Percentiles rank a stretch among this genome's conserved stretches.
Conservation (phyloP, 2,329 filamentous ascomycete species). For the Lomentospora prolificans region DNA sequence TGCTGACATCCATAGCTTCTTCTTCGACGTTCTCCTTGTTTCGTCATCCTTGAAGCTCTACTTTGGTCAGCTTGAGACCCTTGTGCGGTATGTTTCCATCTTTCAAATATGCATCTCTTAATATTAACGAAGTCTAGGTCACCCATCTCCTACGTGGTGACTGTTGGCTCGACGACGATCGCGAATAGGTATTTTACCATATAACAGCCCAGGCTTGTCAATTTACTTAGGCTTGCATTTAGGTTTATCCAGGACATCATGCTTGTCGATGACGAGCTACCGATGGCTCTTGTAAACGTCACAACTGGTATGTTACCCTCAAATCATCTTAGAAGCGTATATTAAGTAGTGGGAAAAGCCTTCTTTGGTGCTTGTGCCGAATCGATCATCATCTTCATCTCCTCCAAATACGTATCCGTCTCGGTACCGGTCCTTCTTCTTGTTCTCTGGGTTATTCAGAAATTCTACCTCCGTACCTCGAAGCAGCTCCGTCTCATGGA, state of each 20-base stretch:
- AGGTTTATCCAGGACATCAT: slow-evolving; percentile 4
- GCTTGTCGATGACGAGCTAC: slow-evolving; percentile 1
- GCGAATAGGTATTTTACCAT: background rate
- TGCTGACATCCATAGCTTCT: background rate
- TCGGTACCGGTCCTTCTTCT: slow-evolving; percentile 38
- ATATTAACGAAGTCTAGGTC: background rate
- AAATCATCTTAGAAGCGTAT: no score
- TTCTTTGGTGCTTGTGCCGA: background rate
- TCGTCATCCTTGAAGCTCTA: background rate
- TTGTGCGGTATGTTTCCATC: background rate
- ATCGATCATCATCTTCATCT: slow-evolving; percentile 33
- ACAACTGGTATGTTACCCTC: background rate
- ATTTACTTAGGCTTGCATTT: background rate
- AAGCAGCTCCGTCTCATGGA: slow-evolving; percentile 50
- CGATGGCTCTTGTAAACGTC: background rate
- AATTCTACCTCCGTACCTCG: slow-evolving; percentile 49
- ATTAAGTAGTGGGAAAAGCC: slow-evolving; percentile 7
- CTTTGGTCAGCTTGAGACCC: background rate
- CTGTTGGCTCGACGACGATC: background rate
- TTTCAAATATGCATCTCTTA: background rate
- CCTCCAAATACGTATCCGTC: slow-evolving; percentile 33
- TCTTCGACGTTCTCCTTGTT: background rate
- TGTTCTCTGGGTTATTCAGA: slow-evolving; percentile 40
- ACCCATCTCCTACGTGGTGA: background rate
- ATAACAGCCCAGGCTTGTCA: background rate